These are phyloP conservation scores for Saturnispora galanensis DNA, from an alignment of 805 yeast genomes.

Conservation along the genomic window DNA sequence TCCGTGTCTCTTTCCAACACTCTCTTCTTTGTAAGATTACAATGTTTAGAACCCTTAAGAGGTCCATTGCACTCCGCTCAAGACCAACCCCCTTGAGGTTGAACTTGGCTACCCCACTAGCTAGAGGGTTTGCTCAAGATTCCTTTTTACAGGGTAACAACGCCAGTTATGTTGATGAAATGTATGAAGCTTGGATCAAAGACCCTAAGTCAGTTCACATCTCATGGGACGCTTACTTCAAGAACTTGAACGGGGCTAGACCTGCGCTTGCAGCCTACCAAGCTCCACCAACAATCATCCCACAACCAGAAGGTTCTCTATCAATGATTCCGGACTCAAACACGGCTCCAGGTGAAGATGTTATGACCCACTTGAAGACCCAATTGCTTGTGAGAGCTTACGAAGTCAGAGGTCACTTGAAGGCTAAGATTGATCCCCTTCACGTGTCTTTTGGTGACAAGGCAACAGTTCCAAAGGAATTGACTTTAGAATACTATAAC, in stretches of 20 bases:
- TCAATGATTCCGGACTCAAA: slow-evolving; percentile 46
- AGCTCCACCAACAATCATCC: slow-evolving; percentile 88
- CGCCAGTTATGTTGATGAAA: slow-evolving; percentile 92
- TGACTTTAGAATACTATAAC: slow-evolving; percentile 86
- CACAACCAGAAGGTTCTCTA: slow-evolving; percentile 71
- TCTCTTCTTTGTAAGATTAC: not conserved
- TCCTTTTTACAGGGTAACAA: slow-evolving; percentile 74
- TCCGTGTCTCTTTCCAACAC: slow-evolving; percentile 6
- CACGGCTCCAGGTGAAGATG: slow-evolving; percentile 49
- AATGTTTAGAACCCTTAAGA: slow-evolving; percentile 25
- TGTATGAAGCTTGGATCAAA: slow-evolving; percentile 89
- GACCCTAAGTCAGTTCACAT: slow-evolving; percentile 90
- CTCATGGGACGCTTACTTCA: slow-evolving; percentile 96
- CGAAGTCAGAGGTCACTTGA: slow-evolving; percentile 96
- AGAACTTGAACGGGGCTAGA: slow-evolving; percentile 63
- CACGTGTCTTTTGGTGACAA: slow-evolving; percentile 74
- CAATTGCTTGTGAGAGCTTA: slow-evolving; percentile 96
- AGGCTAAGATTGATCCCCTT: slow-evolving; percentile 93
- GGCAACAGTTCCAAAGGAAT: slow-evolving; percentile 62
- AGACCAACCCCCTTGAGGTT: not conserved
- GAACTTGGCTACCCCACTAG: slow-evolving; percentile 1
- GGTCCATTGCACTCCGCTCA: slow-evolving; percentile 4
- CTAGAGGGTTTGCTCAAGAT: slow-evolving; percentile 42
- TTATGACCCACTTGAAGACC: slow-evolving; percentile 82
- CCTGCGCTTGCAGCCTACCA: slow-evolving; percentile 69